Evolutionary conservation across 2,329 filamentous ascomycete genomes (phyloP), one percentile per base, ranked within the genome.

Genomic region (Penicillium brevicompactum): DNA sequence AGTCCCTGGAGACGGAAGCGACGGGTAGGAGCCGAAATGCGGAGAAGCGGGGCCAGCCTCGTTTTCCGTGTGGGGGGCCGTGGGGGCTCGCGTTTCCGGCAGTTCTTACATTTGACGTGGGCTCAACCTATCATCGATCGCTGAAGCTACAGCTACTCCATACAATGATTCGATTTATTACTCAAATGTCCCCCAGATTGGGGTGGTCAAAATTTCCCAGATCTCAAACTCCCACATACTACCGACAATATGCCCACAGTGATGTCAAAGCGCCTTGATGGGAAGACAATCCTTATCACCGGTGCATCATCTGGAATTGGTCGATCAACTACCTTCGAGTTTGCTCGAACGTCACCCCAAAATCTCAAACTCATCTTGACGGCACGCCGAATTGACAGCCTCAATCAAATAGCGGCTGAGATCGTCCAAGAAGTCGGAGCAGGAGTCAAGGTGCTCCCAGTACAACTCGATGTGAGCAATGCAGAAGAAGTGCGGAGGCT

Each of bases 291-390:
- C 56, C 76, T 97, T 55, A 84, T 99, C 60, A 97, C 94, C 5
- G 94, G 94, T 53, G 94, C 94, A 30, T 94, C 89, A 4, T 95
- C 91, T 18, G 94, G 94, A 59, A 97, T 99, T 74, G 94, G 94
- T 21, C 85, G 67, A 54, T 76, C 73, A 60, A 78, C 77, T 46
- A 94, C 93, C n/a, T 80, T 94, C 61, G 94, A 97, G 75, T 99
- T 97, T 70, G 94, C 94, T 24, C 86, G 91, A 53, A 93, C 92
- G 2, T 84, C 89, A 22, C 91, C 91, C 8, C 82, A 87, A 53
- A 84, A 89, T 71, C 82, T 97, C 62, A 91, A 89, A 72, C 82
- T 99, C 48, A 87, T 97, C 64, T 77, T 97, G 56, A 94, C 94
- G 5, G 94, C 94, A 14, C 85, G 94, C 27, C 86, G 94, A 46